Percentiles rank a stretch among this genome's conserved stretches.
Conservation (phyloP, 495 filamentous ascomycete species). For the Aspergillus ostianus region DNA sequence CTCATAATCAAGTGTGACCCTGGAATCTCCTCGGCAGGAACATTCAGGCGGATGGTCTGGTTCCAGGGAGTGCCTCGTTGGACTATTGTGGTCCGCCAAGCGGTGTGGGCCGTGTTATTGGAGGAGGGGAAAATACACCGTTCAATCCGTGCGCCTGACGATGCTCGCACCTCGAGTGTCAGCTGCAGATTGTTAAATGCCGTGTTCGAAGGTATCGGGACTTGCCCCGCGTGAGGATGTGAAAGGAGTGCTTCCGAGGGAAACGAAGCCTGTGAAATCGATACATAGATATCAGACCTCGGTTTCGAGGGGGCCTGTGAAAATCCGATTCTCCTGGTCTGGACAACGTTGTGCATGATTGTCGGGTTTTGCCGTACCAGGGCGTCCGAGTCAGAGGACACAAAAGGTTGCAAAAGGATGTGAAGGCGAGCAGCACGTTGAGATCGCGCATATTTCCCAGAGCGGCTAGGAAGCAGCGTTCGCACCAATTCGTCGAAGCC, state of each 20-base stretch:
- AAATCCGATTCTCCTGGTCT: constrained; percentile 90
- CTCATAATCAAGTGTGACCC: constrained; percentile 87
- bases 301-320: constrained; percentile 84
- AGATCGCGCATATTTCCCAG: constrained; percentile 70
- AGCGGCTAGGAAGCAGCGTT: constrained; percentile 69
- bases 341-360: constrained; percentile 72
- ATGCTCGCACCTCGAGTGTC: constrained; percentile 79
- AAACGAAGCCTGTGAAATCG: constrained; percentile 70
- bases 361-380: constrained; percentile 87
- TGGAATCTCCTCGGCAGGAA: constrained; percentile 77
- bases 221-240: constrained; percentile 73
- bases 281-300: constrained; percentile 92
- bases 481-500: constrained; percentile 76
- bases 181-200: constrained; percentile 78
- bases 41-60: constrained; percentile 78
- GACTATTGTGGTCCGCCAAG: constrained; percentile 83
- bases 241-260: constrained; percentile 76
- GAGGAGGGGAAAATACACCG: constrained; percentile 84
- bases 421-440: constrained; percentile 68
- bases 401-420: constrained; percentile 74
- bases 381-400: constrained; percentile 67
- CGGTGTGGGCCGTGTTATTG: constrained; percentile 68
- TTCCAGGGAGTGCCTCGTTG: constrained; percentile 79
- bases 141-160: constrained; percentile 76
- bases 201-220: constrained; percentile 59